Percentiles rank a stretch among this genome's conserved stretches.
These are phyloP conservation scores for Oxytropis ochrocephala DNA, from an alignment of 306 rosid species.

Conservation along the genomic window DNA sequence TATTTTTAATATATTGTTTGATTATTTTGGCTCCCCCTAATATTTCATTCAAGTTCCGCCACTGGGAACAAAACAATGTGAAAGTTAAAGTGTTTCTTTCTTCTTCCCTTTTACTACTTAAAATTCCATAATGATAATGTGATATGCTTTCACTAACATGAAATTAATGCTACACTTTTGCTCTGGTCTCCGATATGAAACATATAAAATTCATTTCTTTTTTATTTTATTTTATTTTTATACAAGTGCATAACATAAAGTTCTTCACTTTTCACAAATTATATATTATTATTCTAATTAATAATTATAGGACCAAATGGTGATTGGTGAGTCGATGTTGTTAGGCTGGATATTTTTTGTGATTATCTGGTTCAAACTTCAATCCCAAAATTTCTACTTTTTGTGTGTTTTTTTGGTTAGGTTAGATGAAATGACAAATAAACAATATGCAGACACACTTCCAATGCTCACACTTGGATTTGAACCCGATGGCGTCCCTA, in stretches of 20 bases:
- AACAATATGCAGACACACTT: too few species aligned
- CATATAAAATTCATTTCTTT: neutral
- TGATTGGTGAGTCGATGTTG: too few species aligned
- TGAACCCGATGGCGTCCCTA: too few species aligned
- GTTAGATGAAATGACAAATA: too few species aligned
- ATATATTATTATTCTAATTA: neutral
- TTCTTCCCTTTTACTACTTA: neutral
- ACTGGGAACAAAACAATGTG: neutral
- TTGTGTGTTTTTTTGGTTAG: too few species aligned
- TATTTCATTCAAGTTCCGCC: too few species aligned
- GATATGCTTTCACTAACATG: neutral
- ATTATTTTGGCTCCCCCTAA: too few species aligned
- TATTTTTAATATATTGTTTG: too few species aligned
- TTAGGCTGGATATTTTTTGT: too few species aligned
- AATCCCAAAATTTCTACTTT: too few species aligned
- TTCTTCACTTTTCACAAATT: neutral
- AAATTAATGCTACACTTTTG: constrained; percentile 7
- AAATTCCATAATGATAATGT: neutral
- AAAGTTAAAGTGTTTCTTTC: neutral
- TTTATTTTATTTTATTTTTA: neutral
- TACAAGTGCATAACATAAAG: neutral
- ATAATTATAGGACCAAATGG: neutral
- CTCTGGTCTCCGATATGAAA: constrained; percentile 11
- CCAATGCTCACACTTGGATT: too few species aligned
- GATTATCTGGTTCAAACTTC: too few species aligned